Evolutionary conservation across 352 stramenopile species (phyloP), one percentile per base, ranked within the genome.

Genomic region (Pythium guiyangense): DNA sequence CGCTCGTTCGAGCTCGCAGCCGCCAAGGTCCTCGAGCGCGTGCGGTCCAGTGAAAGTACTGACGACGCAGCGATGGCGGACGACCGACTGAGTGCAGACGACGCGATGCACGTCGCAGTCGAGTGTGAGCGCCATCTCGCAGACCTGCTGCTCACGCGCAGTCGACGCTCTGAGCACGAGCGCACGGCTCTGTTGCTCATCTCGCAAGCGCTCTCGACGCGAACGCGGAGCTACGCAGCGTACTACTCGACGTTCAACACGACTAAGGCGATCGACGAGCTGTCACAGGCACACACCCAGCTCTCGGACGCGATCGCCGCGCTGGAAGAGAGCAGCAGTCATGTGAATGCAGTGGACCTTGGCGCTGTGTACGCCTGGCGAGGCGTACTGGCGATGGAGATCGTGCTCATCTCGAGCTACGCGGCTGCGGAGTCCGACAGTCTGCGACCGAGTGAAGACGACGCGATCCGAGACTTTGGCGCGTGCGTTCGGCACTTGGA

Each of bases 351-450:
- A 27, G 17, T 71, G 20, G 73, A 84, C 54, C 18, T 83, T 10
- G 81, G 76, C 42, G 78, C 73, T 25, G 67, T 74, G 9, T 77
- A 74, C 53, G 81, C 73, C 22, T 91, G 78, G 81, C 67, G 74
- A 46, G 78, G 81, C 4, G 68, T 89, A 6, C 55, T 89, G 27
- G 59, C 62, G 5, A 74, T 88, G 64, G 80, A 91, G 54, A 67
- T 87, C 56, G 27, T 58, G 50, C 49, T 84, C 2, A 48, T 77
- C 22, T 43, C 26, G 8, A 79, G 70, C 44, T 86, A 86, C 55
- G 61, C 49, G 9, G 31, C 31, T 9, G 31, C 31, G n/a, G 31
- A 37, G 31, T 11, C 31, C 6, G 31, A 11, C 31, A 37, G 31
- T 37, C 31, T 10, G 4, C 31, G 4, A 37, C 6, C n/a, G 14